phyloP scores from a whole-genome alignment of 73 alveolate species.

The Paramecium biaurelia region DNA sequence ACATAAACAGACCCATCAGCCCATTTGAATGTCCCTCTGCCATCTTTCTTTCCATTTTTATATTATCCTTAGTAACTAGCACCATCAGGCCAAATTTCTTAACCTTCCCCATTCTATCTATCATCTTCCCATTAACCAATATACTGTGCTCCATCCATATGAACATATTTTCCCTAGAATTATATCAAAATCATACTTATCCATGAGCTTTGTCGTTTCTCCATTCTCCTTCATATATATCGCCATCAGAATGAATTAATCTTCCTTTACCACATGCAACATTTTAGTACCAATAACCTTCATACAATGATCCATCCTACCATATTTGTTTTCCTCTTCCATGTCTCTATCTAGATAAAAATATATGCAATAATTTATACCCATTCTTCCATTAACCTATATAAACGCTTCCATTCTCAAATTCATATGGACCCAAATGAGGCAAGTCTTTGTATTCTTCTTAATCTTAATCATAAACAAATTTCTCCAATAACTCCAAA shows the following conservation, averaged over 20 bases:
- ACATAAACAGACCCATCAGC: slow-evolving; percentile 74
- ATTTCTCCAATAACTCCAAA: background rate
- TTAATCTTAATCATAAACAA: slow-evolving; percentile 55
- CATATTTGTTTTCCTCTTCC: slow-evolving; percentile 89
- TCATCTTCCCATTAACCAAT: slow-evolving; percentile 78
- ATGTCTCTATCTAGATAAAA: slow-evolving; percentile 68
- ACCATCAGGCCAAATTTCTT: slow-evolving; percentile 80
- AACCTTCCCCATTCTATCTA: slow-evolving; percentile 76
- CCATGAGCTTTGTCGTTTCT: slow-evolving; percentile 81
- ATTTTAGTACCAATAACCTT: slow-evolving; percentile 86
- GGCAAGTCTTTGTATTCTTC: slow-evolving; percentile 56
- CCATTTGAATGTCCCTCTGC: slow-evolving; percentile 74
- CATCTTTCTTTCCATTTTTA: slow-evolving; percentile 72
- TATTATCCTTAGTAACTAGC: slow-evolving; percentile 74
- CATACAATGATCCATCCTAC: slow-evolving; percentile 87
- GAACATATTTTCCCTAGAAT: slow-evolving; percentile 67
- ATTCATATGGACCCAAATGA: slow-evolving; percentile 56
- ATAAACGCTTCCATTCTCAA: slow-evolving; percentile 78
- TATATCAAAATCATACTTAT: background rate
- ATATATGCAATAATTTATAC: background rate
- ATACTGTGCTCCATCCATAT: slow-evolving; percentile 77
- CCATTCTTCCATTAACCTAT: slow-evolving; percentile 87
- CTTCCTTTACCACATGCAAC: slow-evolving; percentile 79
- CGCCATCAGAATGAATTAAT: slow-evolving; percentile 75
- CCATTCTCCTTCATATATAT: slow-evolving; percentile 83